A percentile compares a stretch with the other conserved stretches of the same genome.
These are phyloP conservation scores for Kazachstania kunashirensis DNA, from an alignment of 805 yeast species.

Conservation along the genomic window DNA sequence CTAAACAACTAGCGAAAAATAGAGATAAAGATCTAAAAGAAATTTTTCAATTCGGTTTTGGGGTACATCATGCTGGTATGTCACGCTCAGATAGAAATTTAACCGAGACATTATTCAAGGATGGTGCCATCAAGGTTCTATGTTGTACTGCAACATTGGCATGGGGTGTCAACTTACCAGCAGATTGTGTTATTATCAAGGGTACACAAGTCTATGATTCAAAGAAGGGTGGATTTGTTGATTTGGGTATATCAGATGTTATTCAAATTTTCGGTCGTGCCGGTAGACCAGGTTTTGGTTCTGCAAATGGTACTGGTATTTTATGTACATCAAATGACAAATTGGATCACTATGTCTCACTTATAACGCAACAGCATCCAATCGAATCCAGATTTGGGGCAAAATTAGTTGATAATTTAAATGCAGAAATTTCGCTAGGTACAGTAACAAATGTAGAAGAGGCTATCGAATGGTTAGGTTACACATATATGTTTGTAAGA, in stretches of 20 bases:
- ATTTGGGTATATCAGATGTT: conserved; percentile 91
- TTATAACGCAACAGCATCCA: conserved; percentile 90
- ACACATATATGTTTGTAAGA: conserved; percentile 85
- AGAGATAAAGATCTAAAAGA: conserved; percentile 75
- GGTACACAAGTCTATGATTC: conserved; percentile 96
- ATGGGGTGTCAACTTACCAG: conserved; percentile 99
- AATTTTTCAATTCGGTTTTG: conserved; percentile 72
- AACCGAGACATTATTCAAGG: conserved; percentile 76
- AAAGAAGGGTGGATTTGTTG: conserved; percentile 88
- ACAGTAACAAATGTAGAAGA: conserved; percentile 91
- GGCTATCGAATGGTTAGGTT: conserved; percentile 96
- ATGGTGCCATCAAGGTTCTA: conserved; percentile 79
- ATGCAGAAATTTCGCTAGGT: conserved; percentile 93
- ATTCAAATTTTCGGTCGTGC: conserved; percentile 98
- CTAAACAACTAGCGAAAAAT: conserved; percentile 59
- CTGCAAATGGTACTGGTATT: conserved; percentile 85
- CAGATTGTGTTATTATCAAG: conserved; percentile 91
- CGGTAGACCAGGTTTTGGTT: conserved; percentile 91
- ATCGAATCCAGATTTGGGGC: conserved; percentile 77
- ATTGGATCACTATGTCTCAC: conserved; percentile 78
- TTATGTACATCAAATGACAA: conserved; percentile 74
- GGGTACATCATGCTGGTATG: conserved; percentile 97
- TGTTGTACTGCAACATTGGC: conserved; percentile 97
- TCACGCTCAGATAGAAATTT: conserved; percentile 79
- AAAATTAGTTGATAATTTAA: conserved; percentile 80